Conservation (phyloP, 208 protist genomes). For the Acanthamoeba triangularis region DNA sequence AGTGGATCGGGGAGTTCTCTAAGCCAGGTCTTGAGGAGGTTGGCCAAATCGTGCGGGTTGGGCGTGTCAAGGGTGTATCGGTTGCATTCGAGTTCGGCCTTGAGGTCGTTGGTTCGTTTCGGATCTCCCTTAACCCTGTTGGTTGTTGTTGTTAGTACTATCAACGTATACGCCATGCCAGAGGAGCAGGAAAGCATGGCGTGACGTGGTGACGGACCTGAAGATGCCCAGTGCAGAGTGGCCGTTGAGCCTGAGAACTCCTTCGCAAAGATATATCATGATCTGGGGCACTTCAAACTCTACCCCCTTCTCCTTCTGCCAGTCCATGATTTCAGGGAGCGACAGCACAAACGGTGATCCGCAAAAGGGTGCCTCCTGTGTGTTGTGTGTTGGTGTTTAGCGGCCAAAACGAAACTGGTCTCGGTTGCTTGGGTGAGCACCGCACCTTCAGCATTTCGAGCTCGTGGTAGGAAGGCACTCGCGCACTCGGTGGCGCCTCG, state of each 20-base stretch:
- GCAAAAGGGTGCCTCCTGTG: slow-evolving; percentile 39
- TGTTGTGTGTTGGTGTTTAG: not conserved
- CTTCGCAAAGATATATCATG: slow-evolving; percentile 13
- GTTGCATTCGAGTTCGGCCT: slow-evolving; percentile 14
- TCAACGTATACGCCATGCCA: too few species aligned
- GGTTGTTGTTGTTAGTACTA: not conserved
- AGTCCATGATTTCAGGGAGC: slow-evolving; percentile 7
- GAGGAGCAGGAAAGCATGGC: not conserved
- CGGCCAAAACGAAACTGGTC: not conserved
- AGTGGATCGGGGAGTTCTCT: slow-evolving; percentile 29
- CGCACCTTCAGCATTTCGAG: not conserved
- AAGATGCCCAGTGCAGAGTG: not conserved
- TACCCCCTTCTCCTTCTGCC: not conserved
- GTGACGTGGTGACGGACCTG: not conserved
- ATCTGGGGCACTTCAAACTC: slow-evolving; percentile 28
- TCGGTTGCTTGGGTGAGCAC: not conserved
- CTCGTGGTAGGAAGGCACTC: slow-evolving; percentile 13
- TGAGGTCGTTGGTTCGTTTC: slow-evolving; percentile 11
- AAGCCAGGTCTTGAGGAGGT: slow-evolving; percentile 45
- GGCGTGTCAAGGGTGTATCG: not conserved
- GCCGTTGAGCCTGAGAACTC: slow-evolving; percentile 8
- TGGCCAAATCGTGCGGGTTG: slow-evolving; percentile 66
- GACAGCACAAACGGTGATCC: not conserved
- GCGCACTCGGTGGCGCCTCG: not conserved
- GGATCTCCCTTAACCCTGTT: slow-evolving; percentile 28